Base-by-base conservation (phyloP, 148 eudicot genomes). In the Camellia japonica region DNA sequence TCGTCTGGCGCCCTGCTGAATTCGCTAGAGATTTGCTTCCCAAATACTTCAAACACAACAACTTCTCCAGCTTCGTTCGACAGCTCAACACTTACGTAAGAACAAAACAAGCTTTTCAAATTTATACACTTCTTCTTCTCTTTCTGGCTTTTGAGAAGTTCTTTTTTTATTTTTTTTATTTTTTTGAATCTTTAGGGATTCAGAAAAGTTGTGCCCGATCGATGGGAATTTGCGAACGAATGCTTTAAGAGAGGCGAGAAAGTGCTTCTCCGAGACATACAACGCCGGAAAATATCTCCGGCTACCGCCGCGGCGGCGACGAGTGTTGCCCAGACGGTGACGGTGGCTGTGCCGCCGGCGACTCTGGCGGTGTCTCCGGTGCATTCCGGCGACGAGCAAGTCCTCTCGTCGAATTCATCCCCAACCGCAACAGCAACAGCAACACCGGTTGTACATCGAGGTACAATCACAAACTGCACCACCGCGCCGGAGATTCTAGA, bases 11-110 rank as follows among this genome's bases (percentile, higher is more conserved):
- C 10, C 93, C 98, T 4, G 92, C 98, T 16, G 98, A 92, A 71
- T 94, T 94, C 46, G 92, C 97, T 60, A 84, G 93, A 20, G 98
- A 94, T 87, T 91, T 94, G 84, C 89, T 94, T 56, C 97, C 97
- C 0, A 87, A 87, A 56, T 94, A 86, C 73, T 92, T 94, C 79
- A 94, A 94, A 78, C 98, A 94, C 73, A 90, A 94, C 79, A 94
- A 94, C 83, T 94, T 94, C 88, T 94, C 98, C 16, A 94, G 98
- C 80, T 94, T 94, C 46, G 96, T 94, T 76, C 93, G 98, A 0
- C 98, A 94, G 58, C 91, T 94, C 30, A 94, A 94, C 65, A 94
- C 98, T 38, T 94, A 94, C 54, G 98, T 94, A 79, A 76, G 84
- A 51, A 30, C 38, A 30, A 30, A 30, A 30, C 38, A 30, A 54